A percentile compares a stretch with the other conserved stretches of the same genome.
phyloP scores from a whole-genome alignment of 176 grass and related monocot genomes.

The Carex parvula region DNA sequence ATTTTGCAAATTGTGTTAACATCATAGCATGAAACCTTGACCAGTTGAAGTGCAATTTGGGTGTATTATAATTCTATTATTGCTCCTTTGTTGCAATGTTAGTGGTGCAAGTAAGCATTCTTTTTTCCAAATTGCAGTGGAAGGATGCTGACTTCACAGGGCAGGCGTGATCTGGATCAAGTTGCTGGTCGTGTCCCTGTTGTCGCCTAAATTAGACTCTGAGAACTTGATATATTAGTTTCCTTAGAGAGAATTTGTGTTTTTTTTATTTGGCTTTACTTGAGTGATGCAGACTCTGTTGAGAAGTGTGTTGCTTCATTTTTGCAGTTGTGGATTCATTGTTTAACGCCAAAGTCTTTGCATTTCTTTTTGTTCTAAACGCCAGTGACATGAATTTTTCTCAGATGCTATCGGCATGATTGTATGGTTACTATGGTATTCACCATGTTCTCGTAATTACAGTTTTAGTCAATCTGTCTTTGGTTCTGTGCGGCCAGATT shows the following conservation, averaged over 20 bases:
- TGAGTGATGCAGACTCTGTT: not conserved
- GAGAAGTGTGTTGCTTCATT: slow-evolving; percentile 15
- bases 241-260: slow-evolving; percentile 8
- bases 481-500: not conserved
- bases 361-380: not conserved
- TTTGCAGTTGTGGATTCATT: slow-evolving; percentile 17
- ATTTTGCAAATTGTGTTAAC: not conserved
- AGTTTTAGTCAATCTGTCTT: not conserved
- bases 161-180: slow-evolving; percentile 72
- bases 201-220: slow-evolving; percentile 27
- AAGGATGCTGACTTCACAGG: slow-evolving; percentile 66
- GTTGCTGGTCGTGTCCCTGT: slow-evolving; percentile 52
- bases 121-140: slow-evolving; percentile 32
- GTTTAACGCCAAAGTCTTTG: not conserved
- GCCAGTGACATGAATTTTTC: not conserved
- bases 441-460: too few species aligned
- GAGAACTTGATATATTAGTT: not conserved
- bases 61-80: not conserved
- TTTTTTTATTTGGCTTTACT: slow-evolving; percentile 14
- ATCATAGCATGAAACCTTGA: not conserved
- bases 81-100: not conserved
- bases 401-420: not conserved
- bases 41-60: not conserved
- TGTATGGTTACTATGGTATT: too few species aligned
- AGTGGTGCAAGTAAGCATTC: not conserved